Evolutionary conservation across 2,329 filamentous ascomycete genomes (phyloP).

Genomic region (Hymenoscyphus fructigenus): DNA sequence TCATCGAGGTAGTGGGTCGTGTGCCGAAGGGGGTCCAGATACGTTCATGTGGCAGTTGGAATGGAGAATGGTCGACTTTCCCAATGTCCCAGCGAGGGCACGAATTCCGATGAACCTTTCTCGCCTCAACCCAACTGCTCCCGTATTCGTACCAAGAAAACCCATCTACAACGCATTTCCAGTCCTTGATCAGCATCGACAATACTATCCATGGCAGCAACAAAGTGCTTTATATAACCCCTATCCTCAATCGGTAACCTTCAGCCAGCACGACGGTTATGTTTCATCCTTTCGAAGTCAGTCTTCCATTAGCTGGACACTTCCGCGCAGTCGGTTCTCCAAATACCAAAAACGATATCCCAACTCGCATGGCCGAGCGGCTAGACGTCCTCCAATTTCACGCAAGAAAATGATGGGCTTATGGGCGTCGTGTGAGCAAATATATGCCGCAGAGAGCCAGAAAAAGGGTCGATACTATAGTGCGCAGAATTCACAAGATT

Average conservation of each 20-base stretch:
- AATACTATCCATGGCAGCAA: slow-evolving; percentile 1
- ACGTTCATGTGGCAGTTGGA: neutral
- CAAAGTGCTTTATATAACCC: neutral
- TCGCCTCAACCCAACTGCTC: neutral
- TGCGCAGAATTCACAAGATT: neutral
- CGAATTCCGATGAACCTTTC: neutral
- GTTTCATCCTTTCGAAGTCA: neutral
- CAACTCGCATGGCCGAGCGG: neutral
- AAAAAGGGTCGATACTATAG: neutral
- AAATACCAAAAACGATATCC: neutral
- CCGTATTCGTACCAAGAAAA: neutral
- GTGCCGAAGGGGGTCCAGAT: neutral
- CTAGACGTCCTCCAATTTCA: neutral
- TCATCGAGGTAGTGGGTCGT: neutral
- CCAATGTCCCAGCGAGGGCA: neutral
- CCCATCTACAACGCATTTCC: neutral
- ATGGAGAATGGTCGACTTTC: neutral
- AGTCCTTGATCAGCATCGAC: neutral
- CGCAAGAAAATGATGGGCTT: neutral
- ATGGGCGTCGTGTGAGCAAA: neutral
- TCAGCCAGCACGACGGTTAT: neutral
- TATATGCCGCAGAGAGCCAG: neutral
- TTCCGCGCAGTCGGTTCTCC: neutral
- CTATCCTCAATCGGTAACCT: neutral
- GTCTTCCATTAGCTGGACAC: neutral